A percentile compares a stretch with the other conserved stretches of the same genome.
Conservation (phyloP, 192 early-diverging fungal genomes). For the Backusella psychrophila region DNA sequence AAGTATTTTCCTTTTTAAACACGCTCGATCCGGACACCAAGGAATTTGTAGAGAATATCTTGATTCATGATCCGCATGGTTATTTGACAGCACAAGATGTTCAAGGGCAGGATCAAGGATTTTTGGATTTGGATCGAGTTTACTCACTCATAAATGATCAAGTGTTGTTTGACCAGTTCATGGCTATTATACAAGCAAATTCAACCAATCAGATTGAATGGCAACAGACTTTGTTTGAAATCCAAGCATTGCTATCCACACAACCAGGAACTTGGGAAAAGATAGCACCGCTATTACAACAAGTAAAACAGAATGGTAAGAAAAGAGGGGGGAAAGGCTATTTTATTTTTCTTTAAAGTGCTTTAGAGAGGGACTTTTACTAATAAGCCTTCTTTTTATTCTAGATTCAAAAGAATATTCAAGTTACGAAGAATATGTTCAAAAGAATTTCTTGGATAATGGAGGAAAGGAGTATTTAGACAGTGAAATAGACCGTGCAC, state of each 20-base stretch:
- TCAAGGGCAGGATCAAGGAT: not conserved
- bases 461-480: constrained; percentile 29
- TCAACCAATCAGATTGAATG: not conserved
- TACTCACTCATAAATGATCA: not conserved
- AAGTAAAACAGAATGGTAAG: not conserved
- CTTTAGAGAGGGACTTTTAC: not conserved
- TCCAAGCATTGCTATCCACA: not conserved
- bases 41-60: not conserved
- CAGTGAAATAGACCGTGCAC: constrained; percentile 28
- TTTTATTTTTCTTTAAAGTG: not conserved
- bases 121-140: constrained; percentile 3
- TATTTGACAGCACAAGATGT: not conserved
- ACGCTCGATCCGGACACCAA: not conserved
- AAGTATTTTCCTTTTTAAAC: not conserved
- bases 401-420: constrained; percentile 15
- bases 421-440: constrained; percentile 32
- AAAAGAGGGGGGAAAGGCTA: not conserved
- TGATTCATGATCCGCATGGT: not conserved
- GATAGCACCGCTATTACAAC: not conserved
- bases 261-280: not conserved
- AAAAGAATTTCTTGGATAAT: constrained; percentile 27
- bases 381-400: not conserved
- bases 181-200: constrained; percentile 11
- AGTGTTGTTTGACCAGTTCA: constrained; percentile 4
- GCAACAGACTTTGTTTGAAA: not conserved